phyloP scores from a whole-genome alignment of 805 yeast genomes.

The Zygoascus tannicola region DNA sequence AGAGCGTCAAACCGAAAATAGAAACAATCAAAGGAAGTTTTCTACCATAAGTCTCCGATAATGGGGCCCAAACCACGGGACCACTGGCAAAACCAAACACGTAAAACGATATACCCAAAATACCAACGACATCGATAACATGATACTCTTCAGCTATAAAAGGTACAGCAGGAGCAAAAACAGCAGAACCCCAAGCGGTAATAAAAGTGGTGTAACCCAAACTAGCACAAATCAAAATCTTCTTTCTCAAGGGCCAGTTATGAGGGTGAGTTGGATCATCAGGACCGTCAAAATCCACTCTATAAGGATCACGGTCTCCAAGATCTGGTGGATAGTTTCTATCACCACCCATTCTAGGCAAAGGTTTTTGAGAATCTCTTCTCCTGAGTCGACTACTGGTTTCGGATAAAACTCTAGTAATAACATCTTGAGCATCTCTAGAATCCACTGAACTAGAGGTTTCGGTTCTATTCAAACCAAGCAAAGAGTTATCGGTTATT shows the following conservation, averaged over 20 bases:
- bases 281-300: constrained; percentile 69
- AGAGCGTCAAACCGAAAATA: constrained; percentile 45
- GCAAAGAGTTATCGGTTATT: background rate
- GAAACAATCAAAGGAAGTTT: constrained; percentile 50
- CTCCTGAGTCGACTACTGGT: constrained; percentile 4
- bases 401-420: constrained; percentile 15
- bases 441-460: constrained; percentile 6
- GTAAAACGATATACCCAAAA: constrained; percentile 67
- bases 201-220: constrained; percentile 43
- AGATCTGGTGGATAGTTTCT: constrained; percentile 16
- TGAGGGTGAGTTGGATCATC: constrained; percentile 74
- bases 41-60: constrained; percentile 73
- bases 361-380: constrained; percentile 10
- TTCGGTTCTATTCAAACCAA: background rate
- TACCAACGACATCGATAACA: constrained; percentile 59
- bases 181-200: constrained; percentile 74
- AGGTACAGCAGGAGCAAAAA: constrained; percentile 55
- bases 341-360: constrained; percentile 30
- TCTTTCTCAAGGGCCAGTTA: constrained; percentile 54
- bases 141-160: constrained; percentile 43
- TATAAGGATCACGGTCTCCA: constrained; percentile 32
- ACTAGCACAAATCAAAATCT: constrained; percentile 35
- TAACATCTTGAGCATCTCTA: constrained; percentile 12
- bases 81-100: constrained; percentile 94
- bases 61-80: constrained; percentile 84